These are phyloP conservation scores for Sordaria brevicollis DNA, from an alignment of 495 filamentous ascomycete genomes.

Conservation along the genomic window DNA sequence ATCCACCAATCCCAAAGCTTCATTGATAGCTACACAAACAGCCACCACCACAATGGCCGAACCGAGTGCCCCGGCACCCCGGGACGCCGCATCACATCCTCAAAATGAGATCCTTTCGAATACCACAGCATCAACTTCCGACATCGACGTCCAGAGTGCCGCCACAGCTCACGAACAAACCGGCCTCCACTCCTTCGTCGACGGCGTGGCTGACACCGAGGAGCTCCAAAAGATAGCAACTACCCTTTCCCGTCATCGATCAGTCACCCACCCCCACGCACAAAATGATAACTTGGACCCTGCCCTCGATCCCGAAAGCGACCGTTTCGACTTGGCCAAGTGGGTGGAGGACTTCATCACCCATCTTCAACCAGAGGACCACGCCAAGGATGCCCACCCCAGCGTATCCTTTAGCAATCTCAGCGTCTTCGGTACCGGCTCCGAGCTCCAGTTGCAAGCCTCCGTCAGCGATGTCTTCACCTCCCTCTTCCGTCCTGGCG, in stretches of 20 bases:
- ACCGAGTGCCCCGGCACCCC: neutral
- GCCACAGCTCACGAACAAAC: neutral
- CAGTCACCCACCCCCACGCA: neutral
- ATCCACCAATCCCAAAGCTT: neutral
- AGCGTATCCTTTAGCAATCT: conserved; percentile 43
- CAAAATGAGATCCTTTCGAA: neutral
- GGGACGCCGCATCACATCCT: neutral
- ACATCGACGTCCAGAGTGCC: neutral
- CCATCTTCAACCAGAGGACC: conserved; percentile 15
- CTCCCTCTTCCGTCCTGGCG: conserved; percentile 37
- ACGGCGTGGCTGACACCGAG: conserved; percentile 5
- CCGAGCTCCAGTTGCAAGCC: conserved; percentile 46
- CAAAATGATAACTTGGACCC: neutral
- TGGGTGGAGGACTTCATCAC: conserved; percentile 14
- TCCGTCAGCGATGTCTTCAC: conserved; percentile 41
- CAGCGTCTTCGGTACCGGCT: conserved; percentile 43
- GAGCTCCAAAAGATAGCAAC: conserved; percentile 19
- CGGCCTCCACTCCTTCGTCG: neutral
- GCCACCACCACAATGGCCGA: neutral
- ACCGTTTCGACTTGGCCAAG: conserved; percentile 12
- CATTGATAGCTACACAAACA: neutral
- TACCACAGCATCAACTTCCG: neutral
- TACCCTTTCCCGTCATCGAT: conserved; percentile 10
- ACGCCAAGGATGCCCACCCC: conserved; percentile 1
- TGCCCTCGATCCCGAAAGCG: conserved; percentile 12